These are phyloP conservation scores for Wakefieldia striispora DNA, from an alignment of 768 basidiomycete species.

Conservation along the genomic window DNA sequence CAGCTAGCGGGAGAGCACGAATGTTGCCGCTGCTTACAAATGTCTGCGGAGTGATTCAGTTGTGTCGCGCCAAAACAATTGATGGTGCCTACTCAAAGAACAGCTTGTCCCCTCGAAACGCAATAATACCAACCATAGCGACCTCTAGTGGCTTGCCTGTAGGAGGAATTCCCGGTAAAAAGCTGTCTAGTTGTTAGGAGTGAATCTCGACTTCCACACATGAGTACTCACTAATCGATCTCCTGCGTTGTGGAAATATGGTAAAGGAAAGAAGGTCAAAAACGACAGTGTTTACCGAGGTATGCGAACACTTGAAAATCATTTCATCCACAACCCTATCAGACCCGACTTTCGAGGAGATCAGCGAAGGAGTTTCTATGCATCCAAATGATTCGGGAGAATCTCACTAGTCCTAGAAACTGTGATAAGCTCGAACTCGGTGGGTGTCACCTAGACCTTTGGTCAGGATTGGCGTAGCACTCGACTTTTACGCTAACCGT, in stretches of 20 bases:
- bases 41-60: constrained; percentile 10
- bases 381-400: neutral
- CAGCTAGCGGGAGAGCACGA: neutral
- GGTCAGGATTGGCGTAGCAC: constrained; percentile 1
- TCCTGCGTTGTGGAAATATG: constrained; percentile 27
- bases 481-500: constrained; percentile 16
- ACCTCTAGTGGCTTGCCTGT: constrained; percentile 40
- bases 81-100: constrained; percentile 39
- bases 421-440: constrained; percentile 38
- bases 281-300: constrained; percentile 25
- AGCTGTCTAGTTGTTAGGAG: constrained; percentile 8
- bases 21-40: constrained; percentile 9
- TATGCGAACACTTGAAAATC: constrained; percentile 43
- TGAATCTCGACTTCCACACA: neutral
- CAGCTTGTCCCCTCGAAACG: constrained; percentile 48
- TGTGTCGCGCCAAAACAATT: too few species aligned
- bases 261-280: neutral
- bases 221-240: constrained; percentile 37
- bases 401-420: constrained; percentile 41
- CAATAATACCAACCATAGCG: constrained; percentile 44
- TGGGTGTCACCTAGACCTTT: constrained; percentile 36
- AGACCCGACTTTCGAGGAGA: constrained; percentile 32
- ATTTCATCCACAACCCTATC: constrained; percentile 48
- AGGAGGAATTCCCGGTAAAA: constrained; percentile 36
- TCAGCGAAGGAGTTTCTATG: neutral